Percentiles rank a stretch among this genome's conserved stretches.
Conservation (phyloP, 257 asterid species). For the Eucommia ulmoides region DNA sequence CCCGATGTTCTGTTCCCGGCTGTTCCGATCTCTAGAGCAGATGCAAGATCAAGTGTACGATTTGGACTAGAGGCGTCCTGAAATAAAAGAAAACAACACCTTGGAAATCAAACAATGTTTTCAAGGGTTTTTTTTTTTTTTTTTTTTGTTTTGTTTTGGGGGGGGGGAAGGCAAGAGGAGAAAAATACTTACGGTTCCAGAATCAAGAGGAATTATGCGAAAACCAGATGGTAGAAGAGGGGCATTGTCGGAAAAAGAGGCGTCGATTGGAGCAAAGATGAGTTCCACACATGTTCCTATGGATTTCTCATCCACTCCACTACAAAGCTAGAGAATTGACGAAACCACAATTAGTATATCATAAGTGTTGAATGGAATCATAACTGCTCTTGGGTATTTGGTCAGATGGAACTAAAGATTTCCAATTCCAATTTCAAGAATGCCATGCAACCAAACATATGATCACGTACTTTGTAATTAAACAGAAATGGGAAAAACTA, state of each 20-base stretch:
- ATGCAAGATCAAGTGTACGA: conserved; percentile 90
- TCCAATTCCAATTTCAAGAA: too few relatives aligned
- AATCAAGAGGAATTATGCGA: conserved; percentile 82
- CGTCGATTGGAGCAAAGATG: conserved; percentile 90
- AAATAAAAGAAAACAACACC: too few relatives aligned
- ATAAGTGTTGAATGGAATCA: too few relatives aligned
- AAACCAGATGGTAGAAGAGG: conserved; percentile 98
- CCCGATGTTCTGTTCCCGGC: conserved; percentile 34
- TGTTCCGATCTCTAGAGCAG: conserved; percentile 75
- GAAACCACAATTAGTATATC: conserved; percentile 3
- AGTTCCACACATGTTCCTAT: conserved; percentile 80
- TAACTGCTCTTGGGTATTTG: too few relatives aligned
- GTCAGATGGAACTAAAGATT: too few relatives aligned
- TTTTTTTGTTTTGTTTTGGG: too few relatives aligned
- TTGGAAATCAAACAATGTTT: too few relatives aligned
- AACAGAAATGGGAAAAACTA: too few relatives aligned
- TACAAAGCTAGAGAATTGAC: conserved; percentile 52
- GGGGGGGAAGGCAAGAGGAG: too few relatives aligned
- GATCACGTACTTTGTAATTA: too few relatives aligned
- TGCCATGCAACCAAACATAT: too few relatives aligned
- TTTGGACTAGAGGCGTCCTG: conserved; percentile 76
- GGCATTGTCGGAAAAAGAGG: conserved; percentile 91
- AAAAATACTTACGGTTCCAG: conserved; percentile 38
- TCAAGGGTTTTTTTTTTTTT: too few relatives aligned
- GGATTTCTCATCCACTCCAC: conserved; percentile 85